phyloP scores from a whole-genome alignment of 352 stramenopile genomes.

The Globisporangium spinosum region DNA sequence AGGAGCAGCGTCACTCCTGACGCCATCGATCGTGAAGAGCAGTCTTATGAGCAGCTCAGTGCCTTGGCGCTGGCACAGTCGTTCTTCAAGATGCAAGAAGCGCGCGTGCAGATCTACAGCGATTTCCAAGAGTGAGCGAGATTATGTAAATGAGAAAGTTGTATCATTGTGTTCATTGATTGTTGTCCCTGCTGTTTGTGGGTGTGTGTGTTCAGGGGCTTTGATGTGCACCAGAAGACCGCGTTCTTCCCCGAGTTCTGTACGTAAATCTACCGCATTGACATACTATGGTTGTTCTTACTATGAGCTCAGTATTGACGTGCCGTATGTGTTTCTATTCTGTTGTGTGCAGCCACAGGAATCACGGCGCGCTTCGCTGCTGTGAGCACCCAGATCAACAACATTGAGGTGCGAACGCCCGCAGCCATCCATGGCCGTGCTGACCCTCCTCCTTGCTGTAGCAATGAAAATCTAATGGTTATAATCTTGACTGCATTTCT shows the following conservation, averaged over 20 bases:
- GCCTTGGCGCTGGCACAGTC: conserved; percentile 26
- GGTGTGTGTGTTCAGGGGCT: conserved; percentile 38
- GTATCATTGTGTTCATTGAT: not conserved
- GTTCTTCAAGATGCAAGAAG: conserved; percentile 60
- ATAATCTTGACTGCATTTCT: not conserved
- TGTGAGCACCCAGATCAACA: conserved; percentile 70
- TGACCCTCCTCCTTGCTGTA: not conserved
- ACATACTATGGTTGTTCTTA: not conserved
- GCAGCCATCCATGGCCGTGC: not conserved
- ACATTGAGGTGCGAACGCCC: conserved; percentile 41
- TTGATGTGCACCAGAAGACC: conserved; percentile 62
- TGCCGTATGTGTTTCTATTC: not conserved
- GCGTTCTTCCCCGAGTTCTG: conserved; percentile 61
- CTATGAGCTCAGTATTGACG: not conserved
- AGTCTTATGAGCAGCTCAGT: conserved; percentile 15
- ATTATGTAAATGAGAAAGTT: not conserved
- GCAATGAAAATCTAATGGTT: not conserved
- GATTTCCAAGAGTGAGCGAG: conserved; percentile 50
- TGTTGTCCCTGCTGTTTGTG: not conserved
- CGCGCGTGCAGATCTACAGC: conserved; percentile 64
- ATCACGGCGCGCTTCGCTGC: conserved; percentile 64
- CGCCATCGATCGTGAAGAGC: not conserved
- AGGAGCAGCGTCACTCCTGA: conserved; percentile 4
- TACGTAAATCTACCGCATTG: conserved; percentile 19
- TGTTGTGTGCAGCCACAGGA: conserved; percentile 29